Conservation (phyloP, 352 stramenopile genomes). For the Globisporangium polare region DNA sequence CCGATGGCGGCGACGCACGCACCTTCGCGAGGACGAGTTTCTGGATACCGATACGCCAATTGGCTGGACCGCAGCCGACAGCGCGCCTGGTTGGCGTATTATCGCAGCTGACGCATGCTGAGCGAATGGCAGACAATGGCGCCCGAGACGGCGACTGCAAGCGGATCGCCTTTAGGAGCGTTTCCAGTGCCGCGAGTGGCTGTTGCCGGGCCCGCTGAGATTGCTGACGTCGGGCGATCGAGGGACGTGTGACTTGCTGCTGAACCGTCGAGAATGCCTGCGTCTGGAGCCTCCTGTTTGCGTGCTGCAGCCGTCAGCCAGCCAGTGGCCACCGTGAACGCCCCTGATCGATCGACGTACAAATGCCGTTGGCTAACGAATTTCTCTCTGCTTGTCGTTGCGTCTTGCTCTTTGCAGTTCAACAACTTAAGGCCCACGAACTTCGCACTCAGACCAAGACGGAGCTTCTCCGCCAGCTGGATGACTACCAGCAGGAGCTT, state of each 20-base stretch:
- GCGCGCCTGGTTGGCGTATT: too few species aligned
- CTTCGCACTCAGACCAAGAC: slow-evolving; percentile 97
- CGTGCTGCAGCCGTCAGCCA: background rate
- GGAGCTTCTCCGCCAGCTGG: slow-evolving; percentile 97
- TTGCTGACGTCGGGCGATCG: background rate
- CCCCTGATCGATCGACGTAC: background rate
- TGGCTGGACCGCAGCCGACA: too few species aligned
- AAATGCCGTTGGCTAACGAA: background rate
- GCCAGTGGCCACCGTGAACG: background rate
- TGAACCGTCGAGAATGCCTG: background rate
- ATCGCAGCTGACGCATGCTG: background rate
- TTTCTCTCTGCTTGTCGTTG: background rate
- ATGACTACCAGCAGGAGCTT: slow-evolving; percentile 98
- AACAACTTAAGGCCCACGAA: slow-evolving; percentile 97
- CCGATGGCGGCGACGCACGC: background rate
- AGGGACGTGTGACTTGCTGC: background rate
- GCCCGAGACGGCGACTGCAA: background rate
- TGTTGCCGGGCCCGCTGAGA: background rate
- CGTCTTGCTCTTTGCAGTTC: slow-evolving; percentile 30
- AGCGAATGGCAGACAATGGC: background rate
- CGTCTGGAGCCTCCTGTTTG: background rate
- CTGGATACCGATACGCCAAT: background rate
- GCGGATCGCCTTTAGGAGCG: background rate
- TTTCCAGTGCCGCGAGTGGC: background rate
- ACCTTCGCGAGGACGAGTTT: background rate